Conservation (phyloP, 2,329 filamentous ascomycete genomes). For the Atkinsonella texensis region DNA sequence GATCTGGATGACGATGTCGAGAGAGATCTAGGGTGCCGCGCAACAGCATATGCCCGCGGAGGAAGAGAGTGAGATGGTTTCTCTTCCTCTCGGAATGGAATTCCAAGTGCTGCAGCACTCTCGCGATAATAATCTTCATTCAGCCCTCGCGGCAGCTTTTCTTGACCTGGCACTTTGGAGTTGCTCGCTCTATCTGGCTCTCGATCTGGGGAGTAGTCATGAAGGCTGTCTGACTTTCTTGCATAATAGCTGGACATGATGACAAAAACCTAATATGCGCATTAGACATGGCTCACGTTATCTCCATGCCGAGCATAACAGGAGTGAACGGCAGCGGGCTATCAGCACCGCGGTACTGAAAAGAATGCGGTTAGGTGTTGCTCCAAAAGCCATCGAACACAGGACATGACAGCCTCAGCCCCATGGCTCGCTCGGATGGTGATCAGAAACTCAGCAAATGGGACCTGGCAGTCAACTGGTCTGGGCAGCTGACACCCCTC, state of each 20-base stretch:
- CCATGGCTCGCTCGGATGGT: neutral
- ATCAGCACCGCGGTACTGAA: too few species aligned
- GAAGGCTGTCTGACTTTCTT: neutral
- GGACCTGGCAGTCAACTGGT: neutral
- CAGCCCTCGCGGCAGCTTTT: neutral
- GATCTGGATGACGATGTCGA: constrained; percentile 11
- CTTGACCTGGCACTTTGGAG: constrained; percentile 1
- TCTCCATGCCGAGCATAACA: neutral
- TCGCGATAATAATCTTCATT: constrained; percentile 5
- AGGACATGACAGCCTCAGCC: neutral
- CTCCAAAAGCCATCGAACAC: too few species aligned
- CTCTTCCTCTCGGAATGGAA: neutral
- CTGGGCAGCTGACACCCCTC: neutral
- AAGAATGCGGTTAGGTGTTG: too few species aligned
- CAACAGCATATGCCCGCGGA: neutral
- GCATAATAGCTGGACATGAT: neutral
- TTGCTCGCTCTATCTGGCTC: neutral
- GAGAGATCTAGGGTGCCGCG: neutral
- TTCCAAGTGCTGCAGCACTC: constrained; percentile 3
- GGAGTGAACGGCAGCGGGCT: neutral
- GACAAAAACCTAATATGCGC: neutral
- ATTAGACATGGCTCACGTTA: neutral
- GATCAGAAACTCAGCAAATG: neutral
- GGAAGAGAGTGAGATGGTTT: neutral
- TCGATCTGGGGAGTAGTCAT: neutral